Conservation (phyloP, 768 basidiomycete species). For the Suillus bovinus region DNA sequence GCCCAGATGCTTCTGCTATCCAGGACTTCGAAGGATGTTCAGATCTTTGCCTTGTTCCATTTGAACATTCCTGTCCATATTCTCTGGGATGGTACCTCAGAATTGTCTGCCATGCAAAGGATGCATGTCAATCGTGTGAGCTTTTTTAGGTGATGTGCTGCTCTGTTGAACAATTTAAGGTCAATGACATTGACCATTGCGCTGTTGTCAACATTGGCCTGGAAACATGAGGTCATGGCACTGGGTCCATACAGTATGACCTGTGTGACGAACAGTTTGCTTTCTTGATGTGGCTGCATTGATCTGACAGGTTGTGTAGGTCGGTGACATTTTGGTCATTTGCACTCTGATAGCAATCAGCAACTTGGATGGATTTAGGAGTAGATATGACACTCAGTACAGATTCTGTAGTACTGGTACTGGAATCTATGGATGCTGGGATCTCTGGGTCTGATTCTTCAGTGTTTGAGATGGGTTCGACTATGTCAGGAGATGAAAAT, state of each 20-base stretch:
- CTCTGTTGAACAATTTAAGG: not conserved
- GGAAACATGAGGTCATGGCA: slow-evolving; percentile 6
- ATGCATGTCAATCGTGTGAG: slow-evolving; percentile 14
- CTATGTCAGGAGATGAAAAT: too few relatives aligned
- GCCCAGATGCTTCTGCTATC: slow-evolving; percentile 28
- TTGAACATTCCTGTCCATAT: slow-evolving; percentile 10
- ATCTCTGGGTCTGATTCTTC: too few relatives aligned
- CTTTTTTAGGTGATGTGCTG: slow-evolving; percentile 6
- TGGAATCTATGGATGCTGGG: too few relatives aligned
- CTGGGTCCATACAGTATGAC: too few relatives aligned
- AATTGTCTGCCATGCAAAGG: slow-evolving; percentile 36
- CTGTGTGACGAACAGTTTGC: not conserved
- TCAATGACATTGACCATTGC: slow-evolving; percentile 32
- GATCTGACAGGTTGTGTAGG: too few relatives aligned
- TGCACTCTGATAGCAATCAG: not conserved
- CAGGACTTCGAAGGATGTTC: slow-evolving; percentile 8
- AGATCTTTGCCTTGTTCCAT: not conserved
- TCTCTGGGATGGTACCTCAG: slow-evolving; percentile 9
- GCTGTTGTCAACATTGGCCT: slow-evolving; percentile 27
- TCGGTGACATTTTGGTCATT: too few relatives aligned
- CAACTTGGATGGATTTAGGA: too few relatives aligned
- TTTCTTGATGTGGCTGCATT: too few relatives aligned
- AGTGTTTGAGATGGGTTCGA: too few relatives aligned
- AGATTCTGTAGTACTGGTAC: too few relatives aligned
- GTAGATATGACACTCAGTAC: too few relatives aligned